A percentile compares a stretch with the other conserved stretches of the same genome.
These are phyloP conservation scores for Halenospora varia DNA, from an alignment of 495 filamentous ascomycete genomes.

Conservation along the genomic window DNA sequence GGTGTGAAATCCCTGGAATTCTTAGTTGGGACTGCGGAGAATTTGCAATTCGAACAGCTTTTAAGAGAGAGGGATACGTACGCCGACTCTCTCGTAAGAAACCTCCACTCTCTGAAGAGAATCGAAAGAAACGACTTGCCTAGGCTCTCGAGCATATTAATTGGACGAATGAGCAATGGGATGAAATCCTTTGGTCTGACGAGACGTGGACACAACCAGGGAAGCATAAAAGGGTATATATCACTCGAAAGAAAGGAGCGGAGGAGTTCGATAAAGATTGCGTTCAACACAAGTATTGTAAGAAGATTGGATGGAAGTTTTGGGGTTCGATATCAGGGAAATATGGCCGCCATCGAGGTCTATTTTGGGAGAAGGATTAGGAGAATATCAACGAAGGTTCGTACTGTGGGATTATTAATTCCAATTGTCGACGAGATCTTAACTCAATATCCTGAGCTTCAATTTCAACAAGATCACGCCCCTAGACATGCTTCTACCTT, in stretches of 20 bases:
- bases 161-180: slow-evolving; percentile 27
- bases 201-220: slow-evolving; percentile 28
- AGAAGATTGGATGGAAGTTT: slow-evolving; percentile 17
- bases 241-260: neutral
- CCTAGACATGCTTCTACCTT: neutral
- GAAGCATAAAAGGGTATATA: neutral
- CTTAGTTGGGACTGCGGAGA: too few species aligned
- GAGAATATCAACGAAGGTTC: slow-evolving; percentile 15
- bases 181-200: slow-evolving; percentile 28
- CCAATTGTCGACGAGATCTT: slow-evolving; percentile 17
- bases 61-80: too few species aligned
- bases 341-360: neutral
- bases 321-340: slow-evolving; percentile 9
- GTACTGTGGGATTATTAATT: slow-evolving; percentile 23
- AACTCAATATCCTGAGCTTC: neutral
- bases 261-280: neutral
- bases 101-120: slow-evolving; percentile 13
- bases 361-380: slow-evolving; percentile 27
- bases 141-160: slow-evolving; percentile 20
- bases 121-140: slow-evolving; percentile 6
- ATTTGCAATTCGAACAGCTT: too few species aligned
- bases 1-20: too few species aligned
- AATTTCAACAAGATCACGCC: neutral
- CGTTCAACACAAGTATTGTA: neutral
- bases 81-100: too few species aligned